phyloP scores from a whole-genome alignment of 495 filamentous ascomycete genomes.

The Thozetella sp. region DNA sequence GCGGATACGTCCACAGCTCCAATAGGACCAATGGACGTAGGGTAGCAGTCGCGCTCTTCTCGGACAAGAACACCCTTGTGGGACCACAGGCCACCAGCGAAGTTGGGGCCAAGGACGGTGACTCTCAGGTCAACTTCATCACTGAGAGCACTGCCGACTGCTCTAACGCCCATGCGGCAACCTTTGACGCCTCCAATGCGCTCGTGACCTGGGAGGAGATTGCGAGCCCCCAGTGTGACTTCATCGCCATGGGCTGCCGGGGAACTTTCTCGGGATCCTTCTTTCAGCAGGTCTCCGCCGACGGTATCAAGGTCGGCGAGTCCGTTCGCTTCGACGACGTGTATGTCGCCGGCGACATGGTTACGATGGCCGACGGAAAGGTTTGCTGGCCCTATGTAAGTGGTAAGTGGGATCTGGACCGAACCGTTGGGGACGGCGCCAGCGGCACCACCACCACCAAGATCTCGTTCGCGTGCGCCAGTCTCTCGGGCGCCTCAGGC shows the following conservation, averaged over 20 bases:
- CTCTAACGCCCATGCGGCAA: constrained; percentile 54
- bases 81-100: constrained; percentile 44
- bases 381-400: constrained; percentile 60
- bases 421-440: neutral
- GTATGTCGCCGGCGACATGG: constrained; percentile 56
- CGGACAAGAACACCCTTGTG: constrained; percentile 50
- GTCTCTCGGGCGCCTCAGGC: neutral
- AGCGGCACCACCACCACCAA: constrained; percentile 2
- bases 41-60: constrained; percentile 48
- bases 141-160: constrained; percentile 47
- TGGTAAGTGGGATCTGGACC: constrained; percentile 43
- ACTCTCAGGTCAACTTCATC: constrained; percentile 54
- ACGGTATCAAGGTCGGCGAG: constrained; percentile 41
- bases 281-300: constrained; percentile 46
- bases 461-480: constrained; percentile 9
- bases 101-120: constrained; percentile 48
- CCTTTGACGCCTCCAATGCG: constrained; percentile 43
- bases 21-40: constrained; percentile 53
- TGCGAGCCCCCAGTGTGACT: constrained; percentile 43
- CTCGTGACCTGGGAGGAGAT: constrained; percentile 58
- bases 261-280: constrained; percentile 50
- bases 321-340: constrained; percentile 38
- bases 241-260: constrained; percentile 52
- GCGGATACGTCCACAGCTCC: constrained; percentile 43
- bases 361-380: constrained; percentile 41